phyloP scores from a whole-genome alignment of 192 early-diverging fungal species.

The Backusella luteola region DNA sequence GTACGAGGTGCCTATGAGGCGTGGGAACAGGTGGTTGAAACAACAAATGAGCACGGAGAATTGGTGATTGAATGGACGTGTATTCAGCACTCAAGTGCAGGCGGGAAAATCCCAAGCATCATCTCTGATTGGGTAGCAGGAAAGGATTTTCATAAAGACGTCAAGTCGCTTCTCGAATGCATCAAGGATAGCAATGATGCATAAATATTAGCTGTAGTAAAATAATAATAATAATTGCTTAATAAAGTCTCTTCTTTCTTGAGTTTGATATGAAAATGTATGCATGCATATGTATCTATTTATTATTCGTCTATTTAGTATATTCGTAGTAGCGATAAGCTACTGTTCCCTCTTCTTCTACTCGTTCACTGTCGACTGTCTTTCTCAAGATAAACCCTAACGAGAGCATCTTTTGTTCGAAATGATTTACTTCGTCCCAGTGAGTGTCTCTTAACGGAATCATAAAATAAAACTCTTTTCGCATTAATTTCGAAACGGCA shows the following conservation, averaged over 20 bases:
- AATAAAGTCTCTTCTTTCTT: too few species aligned
- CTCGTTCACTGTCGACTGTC: slow-evolving; percentile 14
- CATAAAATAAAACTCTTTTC: slow-evolving; percentile 50
- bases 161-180: not conserved
- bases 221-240: too few species aligned
- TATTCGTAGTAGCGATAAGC: slow-evolving; percentile 27
- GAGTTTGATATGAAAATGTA: not conserved
- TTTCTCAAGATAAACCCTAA: slow-evolving; percentile 26
- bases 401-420: slow-evolving; percentile 46
- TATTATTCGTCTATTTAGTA: slow-evolving; percentile 3
- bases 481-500: slow-evolving; percentile 44
- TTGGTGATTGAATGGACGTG: not conserved
- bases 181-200: not conserved
- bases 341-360: slow-evolving; percentile 29
- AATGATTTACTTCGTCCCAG: slow-evolving; percentile 44
- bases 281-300: not conserved
- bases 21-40: not conserved
- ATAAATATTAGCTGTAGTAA: not conserved
- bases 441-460: slow-evolving; percentile 48
- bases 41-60: not conserved
- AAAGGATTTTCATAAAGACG: not conserved
- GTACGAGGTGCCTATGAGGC: not conserved
- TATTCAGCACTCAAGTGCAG: not conserved
- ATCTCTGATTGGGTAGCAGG: not conserved
- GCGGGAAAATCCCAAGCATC: not conserved